Conservation (phyloP, 164 flowering plant species). For the Chimonanthus praecox region DNA sequence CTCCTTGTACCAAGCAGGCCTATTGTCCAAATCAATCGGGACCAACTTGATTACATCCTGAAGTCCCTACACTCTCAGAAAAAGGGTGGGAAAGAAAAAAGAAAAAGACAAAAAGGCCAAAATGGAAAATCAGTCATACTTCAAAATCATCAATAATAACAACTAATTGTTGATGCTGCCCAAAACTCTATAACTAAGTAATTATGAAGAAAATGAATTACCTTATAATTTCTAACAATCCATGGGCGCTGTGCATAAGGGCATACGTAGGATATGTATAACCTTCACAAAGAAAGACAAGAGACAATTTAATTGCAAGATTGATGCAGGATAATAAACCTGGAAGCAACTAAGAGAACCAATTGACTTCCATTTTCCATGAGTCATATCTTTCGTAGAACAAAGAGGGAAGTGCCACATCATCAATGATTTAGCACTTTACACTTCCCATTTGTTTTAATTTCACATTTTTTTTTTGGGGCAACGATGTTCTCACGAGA, state of each 20-base stretch:
- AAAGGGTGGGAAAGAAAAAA: not conserved
- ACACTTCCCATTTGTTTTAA: not conserved
- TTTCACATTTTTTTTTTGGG: not conserved
- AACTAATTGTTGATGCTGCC: not conserved
- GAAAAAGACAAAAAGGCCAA: not conserved
- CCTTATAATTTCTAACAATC: conserved; percentile 82
- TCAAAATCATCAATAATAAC: not conserved
- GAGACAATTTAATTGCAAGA: not conserved
- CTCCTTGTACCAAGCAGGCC: conserved; percentile 93
- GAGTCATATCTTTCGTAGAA: not conserved
- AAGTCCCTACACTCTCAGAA: not conserved
- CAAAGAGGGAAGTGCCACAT: not conserved
- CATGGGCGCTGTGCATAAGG: conserved; percentile 83
- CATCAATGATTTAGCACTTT: not conserved
- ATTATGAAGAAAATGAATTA: conserved; percentile 5
- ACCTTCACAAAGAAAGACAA: conserved; percentile 30
- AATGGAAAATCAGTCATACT: not conserved
- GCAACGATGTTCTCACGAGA: too few relatives aligned
- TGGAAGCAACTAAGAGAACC: not conserved
- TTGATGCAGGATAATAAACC: not conserved
- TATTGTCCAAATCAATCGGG: conserved; percentile 59
- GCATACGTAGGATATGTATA: conserved; percentile 61
- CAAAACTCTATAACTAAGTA: not conserved
- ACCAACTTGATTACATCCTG: conserved; percentile 54
- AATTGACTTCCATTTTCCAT: not conserved